Base-by-base conservation (phyloP, 257 asterid species). In the Craterostigma plantagineum region DNA sequence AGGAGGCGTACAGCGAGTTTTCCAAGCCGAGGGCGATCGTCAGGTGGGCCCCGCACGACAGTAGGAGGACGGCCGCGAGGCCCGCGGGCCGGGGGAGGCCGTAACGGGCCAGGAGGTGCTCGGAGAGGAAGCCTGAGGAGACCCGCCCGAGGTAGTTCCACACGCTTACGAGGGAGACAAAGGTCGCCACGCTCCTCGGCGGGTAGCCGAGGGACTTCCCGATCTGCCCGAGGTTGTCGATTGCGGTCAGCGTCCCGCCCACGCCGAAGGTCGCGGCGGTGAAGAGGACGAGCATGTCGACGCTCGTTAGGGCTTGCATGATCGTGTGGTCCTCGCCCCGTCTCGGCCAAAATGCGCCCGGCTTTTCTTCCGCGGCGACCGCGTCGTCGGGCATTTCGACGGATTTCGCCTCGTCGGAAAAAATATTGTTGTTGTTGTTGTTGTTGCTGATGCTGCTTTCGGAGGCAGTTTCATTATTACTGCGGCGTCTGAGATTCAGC, bases 81-180 rank as follows among this genome's bases (percentile, higher is more conserved):
- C 63, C 57, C 15, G 72, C 33, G 0, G 86, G 63, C 8, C 77
- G 59, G 0, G 78, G 86, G 23, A 68, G 56, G 18, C 54, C 58
- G 70, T 71, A 71, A 35, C 66, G 71, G 10, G 51, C 10, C 46
- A 68, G 44, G 45, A 75, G 46, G 35, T 60, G 43, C 49, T 75
- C 81, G 0, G 86, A 75, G 42, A 54, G 38, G 16, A 63, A 75
- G 0, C 86, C 78, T 0, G 75, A 42, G 0, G 47, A 18, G 0
- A 68, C 78, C 8, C 78, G 52, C 2, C 86, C 81, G 0, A 71
- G 58, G 35, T 71, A 75, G 47, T 63, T 63, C 86, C 86, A 75
- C 45, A 63, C 66, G 78, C 81, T 72, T 11, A 76, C 81, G 1
- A 72, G 62, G 7, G 86, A 75, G 1, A 75, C 68, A 7, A 71